Conservation (phyloP, 306 rosid genomes). For the Cicer judaicum region DNA sequence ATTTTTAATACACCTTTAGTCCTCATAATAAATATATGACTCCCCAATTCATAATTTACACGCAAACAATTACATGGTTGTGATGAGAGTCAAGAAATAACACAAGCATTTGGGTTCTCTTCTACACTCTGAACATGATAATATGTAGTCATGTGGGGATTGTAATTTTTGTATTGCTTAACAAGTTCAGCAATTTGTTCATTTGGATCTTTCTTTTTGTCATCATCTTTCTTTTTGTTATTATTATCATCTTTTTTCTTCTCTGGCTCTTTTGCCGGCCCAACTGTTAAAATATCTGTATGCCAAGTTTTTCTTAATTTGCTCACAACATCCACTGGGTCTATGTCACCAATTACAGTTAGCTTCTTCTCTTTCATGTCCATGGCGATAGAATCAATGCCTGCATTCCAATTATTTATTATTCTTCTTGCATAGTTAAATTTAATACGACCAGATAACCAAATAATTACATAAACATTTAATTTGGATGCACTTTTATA, state of each 20-base stretch:
- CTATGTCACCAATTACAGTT: constrained; percentile 69
- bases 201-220: constrained; percentile 49
- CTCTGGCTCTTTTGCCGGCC: constrained; percentile 82
- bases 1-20: constrained; percentile 25
- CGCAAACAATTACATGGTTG: not conserved
- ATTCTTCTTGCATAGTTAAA: not conserved
- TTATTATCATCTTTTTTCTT: constrained; percentile 65
- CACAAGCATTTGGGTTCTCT: constrained; percentile 80
- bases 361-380: constrained; percentile 87
- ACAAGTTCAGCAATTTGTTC: constrained; percentile 64
- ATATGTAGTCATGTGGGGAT: constrained; percentile 55
- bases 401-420: constrained; percentile 47
- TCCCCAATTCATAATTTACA: constrained; percentile 39
- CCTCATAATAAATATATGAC: not conserved
- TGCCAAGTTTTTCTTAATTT: constrained; percentile 74
- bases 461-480: no score
- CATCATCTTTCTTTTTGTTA: constrained; percentile 44
- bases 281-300: constrained; percentile 70
- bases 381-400: constrained; percentile 80
- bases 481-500: no score
- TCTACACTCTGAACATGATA: constrained; percentile 60
- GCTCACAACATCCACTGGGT: constrained; percentile 63
- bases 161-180: constrained; percentile 43
- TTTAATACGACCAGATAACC: not conserved
- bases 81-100: constrained; percentile 52